Conservation (phyloP, 2,329 filamentous ascomycete genomes). For the Ophiocordyceps camponoti-rufipedis region DNA sequence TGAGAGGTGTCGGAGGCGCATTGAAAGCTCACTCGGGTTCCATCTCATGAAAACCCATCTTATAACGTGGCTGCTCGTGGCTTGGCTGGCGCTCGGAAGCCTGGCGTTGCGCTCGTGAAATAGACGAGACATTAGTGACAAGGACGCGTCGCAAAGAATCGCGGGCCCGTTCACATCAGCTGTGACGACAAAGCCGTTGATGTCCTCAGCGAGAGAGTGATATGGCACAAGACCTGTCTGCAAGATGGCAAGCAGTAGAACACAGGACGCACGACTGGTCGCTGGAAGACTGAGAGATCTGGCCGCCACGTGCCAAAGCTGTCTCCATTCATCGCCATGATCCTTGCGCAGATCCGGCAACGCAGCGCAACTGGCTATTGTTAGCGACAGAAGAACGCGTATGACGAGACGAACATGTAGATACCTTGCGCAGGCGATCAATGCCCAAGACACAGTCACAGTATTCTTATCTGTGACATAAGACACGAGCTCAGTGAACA, state of each 20-base stretch:
- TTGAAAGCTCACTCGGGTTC: constrained; percentile 47
- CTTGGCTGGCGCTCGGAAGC: constrained; percentile 48
- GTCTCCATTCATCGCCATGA: constrained; percentile 38
- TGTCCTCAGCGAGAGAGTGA: constrained; percentile 45
- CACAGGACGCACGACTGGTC: constrained; percentile 61
- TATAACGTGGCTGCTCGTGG: constrained; percentile 52
- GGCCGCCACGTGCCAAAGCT: constrained; percentile 57
- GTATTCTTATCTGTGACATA: constrained; percentile 53
- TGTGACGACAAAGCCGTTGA: constrained; percentile 55
- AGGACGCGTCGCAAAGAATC: constrained; percentile 59
- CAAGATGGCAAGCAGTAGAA: constrained; percentile 52
- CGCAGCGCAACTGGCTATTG: constrained; percentile 12
- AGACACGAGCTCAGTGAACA: constrained; percentile 38
- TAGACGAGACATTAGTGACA: constrained; percentile 53
- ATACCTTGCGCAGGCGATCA: constrained; percentile 67
- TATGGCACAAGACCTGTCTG: constrained; percentile 47
- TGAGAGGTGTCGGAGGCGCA: constrained; percentile 38
- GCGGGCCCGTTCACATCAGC: constrained; percentile 71
- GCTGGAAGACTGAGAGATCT: constrained; percentile 51
- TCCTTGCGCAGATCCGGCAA: constrained; percentile 14
- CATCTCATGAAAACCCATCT: constrained; percentile 71
- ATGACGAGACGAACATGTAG: neutral
- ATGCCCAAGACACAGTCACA: constrained; percentile 57
- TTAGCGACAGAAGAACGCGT: constrained; percentile 5
- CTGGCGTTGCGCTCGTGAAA: constrained; percentile 47